Base-by-base conservation (phyloP, 352 stramenopile genomes). In the Lagenidium sp. region DNA sequence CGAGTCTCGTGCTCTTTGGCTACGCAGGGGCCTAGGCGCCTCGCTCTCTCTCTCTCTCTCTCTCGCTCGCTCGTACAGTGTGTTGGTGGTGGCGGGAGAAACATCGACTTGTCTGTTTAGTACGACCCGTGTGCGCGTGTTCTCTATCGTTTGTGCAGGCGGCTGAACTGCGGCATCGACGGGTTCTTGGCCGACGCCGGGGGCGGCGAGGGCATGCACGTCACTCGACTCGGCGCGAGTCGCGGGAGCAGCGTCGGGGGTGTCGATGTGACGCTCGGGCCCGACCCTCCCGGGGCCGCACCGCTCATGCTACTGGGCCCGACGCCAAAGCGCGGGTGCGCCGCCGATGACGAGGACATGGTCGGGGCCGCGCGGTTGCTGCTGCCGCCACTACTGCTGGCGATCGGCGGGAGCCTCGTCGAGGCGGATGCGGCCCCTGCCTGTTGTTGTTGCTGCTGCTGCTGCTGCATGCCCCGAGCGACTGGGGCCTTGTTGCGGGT, bases 1-100 rank as follows among this genome's bases (percentile, higher is more conserved):
- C 81, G 6, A 87, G 74, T 22, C 50, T 93, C 24, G 65, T 86
- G 7, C 48, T 93, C 23, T 88, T 93, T 40, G 44, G 19, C 11
- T 56, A 56, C 29, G 44, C 42, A 15, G 49, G 47, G 19, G 32
- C n/a, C 8, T 50, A 44, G n/a, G n/a, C n/a, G n/a, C n/a, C n/a
- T n/a, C n/a, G n/a, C n/a, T n/a, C n/a, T n/a, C n/a, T n/a, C n/a
- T n/a, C n/a, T n/a, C n/a, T n/a, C n/a, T n/a, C n/a, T n/a, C n/a
- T n/a, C n/a, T n/a, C n/a, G n/a, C n/a, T n/a, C n/a, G n/a, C n/a
- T n/a, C n/a, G n/a, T n/a, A n/a, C n/a, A n/a, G n/a, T n/a, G n/a
- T n/a, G n/a, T n/a, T n/a, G n/a, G n/a, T n/a, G n/a, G n/a, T n/a
- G n/a, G n/a, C n/a, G n/a, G n/a, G n/a, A n/a, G n/a, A n/a, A n/a